phyloP scores from a whole-genome alignment of 2,329 filamentous ascomycete genomes.

The Cladophialophora psammophila region DNA sequence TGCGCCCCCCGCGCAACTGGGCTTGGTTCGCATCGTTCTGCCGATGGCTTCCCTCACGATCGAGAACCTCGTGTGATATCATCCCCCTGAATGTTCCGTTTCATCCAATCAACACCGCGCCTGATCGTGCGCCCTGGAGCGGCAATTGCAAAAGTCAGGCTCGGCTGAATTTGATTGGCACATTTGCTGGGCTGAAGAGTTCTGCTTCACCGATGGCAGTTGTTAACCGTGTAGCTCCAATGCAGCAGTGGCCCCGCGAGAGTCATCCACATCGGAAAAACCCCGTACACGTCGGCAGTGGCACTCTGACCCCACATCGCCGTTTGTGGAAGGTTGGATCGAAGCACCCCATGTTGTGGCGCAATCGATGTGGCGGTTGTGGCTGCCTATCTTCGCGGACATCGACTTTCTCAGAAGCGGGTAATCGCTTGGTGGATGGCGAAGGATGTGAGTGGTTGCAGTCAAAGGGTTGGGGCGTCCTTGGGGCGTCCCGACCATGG shows the following conservation, averaged over 20 bases:
- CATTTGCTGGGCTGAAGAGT: background rate
- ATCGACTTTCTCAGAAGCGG: too few species aligned
- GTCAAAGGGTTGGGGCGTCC: too few species aligned
- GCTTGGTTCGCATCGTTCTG: slow-evolving; percentile 3
- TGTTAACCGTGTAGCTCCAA: slow-evolving; percentile 1
- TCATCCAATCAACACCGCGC: background rate
- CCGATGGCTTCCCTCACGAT: background rate
- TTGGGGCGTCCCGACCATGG: too few species aligned
- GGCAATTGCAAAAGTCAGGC: slow-evolving; percentile 2
- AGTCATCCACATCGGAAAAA: slow-evolving; percentile 8
- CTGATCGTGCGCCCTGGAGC: background rate
- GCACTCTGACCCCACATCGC: slow-evolving; percentile 20
- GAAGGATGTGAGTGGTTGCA: too few species aligned
- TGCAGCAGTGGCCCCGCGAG: slow-evolving; percentile 15
- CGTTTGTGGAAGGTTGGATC: background rate
- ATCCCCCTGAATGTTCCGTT: background rate
- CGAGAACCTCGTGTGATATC: slow-evolving; percentile 4
- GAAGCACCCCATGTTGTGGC: slow-evolving; percentile 1
- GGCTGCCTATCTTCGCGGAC: background rate
- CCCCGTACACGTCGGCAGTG: slow-evolving; percentile 14
- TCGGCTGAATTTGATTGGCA: slow-evolving; percentile 3
- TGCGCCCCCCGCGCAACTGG: background rate
- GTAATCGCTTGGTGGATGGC: too few species aligned
- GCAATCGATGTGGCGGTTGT: background rate
- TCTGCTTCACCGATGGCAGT: background rate